Percentiles rank a stretch among this genome's conserved stretches.
These are phyloP conservation scores for Cucurbita pepo DNA, from an alignment of 306 rosid genomes.

Conservation along the genomic window DNA sequence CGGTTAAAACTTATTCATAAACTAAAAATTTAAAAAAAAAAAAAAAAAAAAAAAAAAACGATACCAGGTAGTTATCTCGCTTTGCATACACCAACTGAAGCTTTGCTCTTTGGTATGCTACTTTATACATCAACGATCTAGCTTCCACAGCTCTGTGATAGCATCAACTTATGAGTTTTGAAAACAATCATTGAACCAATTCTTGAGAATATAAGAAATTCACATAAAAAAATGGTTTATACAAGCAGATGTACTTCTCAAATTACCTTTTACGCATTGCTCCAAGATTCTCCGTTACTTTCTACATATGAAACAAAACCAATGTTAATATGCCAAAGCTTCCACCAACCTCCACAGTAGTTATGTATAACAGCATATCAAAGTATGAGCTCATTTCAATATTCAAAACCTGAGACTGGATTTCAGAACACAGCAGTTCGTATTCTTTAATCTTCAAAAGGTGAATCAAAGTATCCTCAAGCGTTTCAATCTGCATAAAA, in stretches of 20 bases:
- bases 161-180: conserved; percentile 12
- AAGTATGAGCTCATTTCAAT: conserved; percentile 5
- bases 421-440: conserved; percentile 43
- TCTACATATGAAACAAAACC: conserved; percentile 27
- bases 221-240: conserved; percentile 3
- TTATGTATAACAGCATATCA: neutral
- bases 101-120: conserved; percentile 57
- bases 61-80: conserved; percentile 53
- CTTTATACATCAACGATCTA: conserved; percentile 29
- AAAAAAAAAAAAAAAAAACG: neutral
- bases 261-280: conserved; percentile 45
- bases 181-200: conserved; percentile 10
- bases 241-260: conserved; percentile 7
- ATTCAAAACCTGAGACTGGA: conserved; percentile 59
- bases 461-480: conserved; percentile 52
- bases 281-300: conserved; percentile 14
- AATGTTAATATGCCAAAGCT: conserved; percentile 10
- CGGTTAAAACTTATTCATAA: conserved; percentile 10
- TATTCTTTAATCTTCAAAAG: conserved; percentile 40
- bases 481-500: conserved; percentile 32
- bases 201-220: conserved; percentile 6
- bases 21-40: neutral
- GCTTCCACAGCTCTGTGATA: conserved; percentile 45
- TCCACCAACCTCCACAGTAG: neutral
- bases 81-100: conserved; percentile 43